phyloP scores from a whole-genome alignment of 371 early-diverging fungal genomes.

The Zychaea mexicana region DNA sequence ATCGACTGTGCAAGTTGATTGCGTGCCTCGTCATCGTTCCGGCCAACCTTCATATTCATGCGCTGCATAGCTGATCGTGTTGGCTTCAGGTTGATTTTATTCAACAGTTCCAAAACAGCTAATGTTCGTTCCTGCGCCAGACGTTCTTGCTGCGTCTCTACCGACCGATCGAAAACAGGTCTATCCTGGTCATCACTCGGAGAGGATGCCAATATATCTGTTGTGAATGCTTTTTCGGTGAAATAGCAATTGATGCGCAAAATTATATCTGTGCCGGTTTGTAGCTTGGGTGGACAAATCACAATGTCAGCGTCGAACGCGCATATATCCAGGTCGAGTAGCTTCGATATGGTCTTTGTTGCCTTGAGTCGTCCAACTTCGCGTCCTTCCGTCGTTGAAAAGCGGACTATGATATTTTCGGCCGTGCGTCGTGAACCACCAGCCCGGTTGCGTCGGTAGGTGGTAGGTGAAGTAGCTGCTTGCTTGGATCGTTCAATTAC shows the following conservation, averaged over 20 bases:
- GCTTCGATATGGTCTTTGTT: constrained; percentile 44
- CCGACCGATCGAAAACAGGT: constrained; percentile 23
- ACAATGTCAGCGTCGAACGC: constrained; percentile 50
- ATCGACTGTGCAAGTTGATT: constrained; percentile 33
- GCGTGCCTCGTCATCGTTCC: constrained; percentile 21
- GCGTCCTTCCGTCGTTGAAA: constrained; percentile 28
- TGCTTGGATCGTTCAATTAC: constrained; percentile 22
- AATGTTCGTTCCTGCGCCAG: constrained; percentile 35
- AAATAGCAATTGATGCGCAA: constrained; percentile 49
- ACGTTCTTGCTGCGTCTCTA: constrained; percentile 30
- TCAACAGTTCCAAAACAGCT: constrained; percentile 48
- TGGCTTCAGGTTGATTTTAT: constrained; percentile 41
- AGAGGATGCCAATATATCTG: background rate
- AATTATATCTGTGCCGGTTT: constrained; percentile 57
- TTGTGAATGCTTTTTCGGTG: constrained; percentile 30
- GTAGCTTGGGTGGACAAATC: constrained; percentile 29
- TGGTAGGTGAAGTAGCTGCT: background rate
- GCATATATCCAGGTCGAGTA: constrained; percentile 52
- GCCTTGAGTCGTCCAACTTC: constrained; percentile 54
- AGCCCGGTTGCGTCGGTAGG: constrained; percentile 1
- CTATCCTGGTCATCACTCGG: background rate
- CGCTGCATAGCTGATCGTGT: constrained; percentile 34
- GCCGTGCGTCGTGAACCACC: constrained; percentile 9
- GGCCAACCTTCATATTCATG: constrained; percentile 18
- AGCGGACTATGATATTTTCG: constrained; percentile 57